phyloP scores from a whole-genome alignment of 306 rosid genomes.

The Hippophae gyantsensis region DNA sequence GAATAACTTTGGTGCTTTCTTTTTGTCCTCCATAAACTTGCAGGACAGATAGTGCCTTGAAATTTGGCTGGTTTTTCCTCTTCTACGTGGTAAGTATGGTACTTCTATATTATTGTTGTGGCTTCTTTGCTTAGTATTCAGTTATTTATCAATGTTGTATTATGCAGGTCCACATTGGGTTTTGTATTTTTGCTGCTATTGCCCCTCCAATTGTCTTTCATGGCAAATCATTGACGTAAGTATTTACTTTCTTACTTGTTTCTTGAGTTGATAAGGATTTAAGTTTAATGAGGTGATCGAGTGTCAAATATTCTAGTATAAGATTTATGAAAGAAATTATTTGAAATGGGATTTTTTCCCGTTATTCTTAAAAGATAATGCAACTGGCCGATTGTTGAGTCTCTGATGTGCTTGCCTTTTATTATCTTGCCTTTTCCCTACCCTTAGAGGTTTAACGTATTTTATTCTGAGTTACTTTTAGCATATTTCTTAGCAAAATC shows the following conservation, averaged over 20 bases:
- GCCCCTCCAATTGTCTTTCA: constrained; percentile 96
- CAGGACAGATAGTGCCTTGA: constrained; percentile 97
- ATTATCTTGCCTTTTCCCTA: too few relatives aligned
- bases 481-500: too few relatives aligned
- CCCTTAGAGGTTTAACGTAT: too few relatives aligned
- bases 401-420: too few relatives aligned
- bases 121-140: constrained; percentile 13
- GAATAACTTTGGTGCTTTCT: constrained; percentile 10
- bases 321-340: neutral
- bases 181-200: constrained; percentile 89
- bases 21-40: constrained; percentile 13
- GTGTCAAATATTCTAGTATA: neutral
- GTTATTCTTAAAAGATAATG: neutral
- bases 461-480: too few relatives aligned
- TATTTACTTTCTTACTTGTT: constrained; percentile 3
- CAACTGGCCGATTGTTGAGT: too few relatives aligned
- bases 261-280: constrained; percentile 2
- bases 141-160: constrained; percentile 25
- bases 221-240: constrained; percentile 94
- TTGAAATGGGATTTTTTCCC: neutral
- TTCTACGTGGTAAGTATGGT: constrained; percentile 64
- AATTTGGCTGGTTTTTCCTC: constrained; percentile 91
- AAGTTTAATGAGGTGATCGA: neutral
- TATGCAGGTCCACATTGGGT: constrained; percentile 72
- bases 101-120: neutral